These are phyloP conservation scores for Rhizopogon vinicolor DNA, from an alignment of 768 basidiomycete genomes.

Conservation along the genomic window DNA sequence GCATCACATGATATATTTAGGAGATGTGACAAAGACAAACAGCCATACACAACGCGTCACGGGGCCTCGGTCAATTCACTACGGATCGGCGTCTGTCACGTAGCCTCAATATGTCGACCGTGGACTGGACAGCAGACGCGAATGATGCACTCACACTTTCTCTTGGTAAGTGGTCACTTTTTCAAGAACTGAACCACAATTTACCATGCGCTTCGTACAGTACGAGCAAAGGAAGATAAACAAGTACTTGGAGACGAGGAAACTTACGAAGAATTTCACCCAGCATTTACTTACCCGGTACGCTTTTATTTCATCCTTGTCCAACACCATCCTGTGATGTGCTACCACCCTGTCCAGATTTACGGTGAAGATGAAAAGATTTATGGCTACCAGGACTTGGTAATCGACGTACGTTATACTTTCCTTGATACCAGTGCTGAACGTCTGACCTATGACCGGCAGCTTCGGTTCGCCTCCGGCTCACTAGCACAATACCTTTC, in stretches of 20 bases:
- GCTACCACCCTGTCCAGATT: slow-evolving; percentile 45
- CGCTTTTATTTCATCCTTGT: slow-evolving; percentile 14
- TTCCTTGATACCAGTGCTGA: slow-evolving; percentile 1
- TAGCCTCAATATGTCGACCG: slow-evolving; percentile 14
- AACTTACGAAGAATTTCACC: slow-evolving; percentile 67
- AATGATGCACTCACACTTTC: slow-evolving; percentile 74
- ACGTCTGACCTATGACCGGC: neutral
- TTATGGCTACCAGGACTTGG: slow-evolving; percentile 85
- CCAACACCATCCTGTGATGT: neutral
- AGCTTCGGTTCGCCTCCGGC: slow-evolving; percentile 88
- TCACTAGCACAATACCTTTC: slow-evolving; percentile 75
- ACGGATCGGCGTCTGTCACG: neutral
- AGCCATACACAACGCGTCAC: slow-evolving; percentile 24
- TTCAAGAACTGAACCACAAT: neutral
- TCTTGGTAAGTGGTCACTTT: slow-evolving; percentile 45
- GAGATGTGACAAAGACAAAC: slow-evolving; percentile 6
- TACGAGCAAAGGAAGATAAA: slow-evolving; percentile 66
- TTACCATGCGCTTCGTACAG: slow-evolving; percentile 32
- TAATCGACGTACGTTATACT: slow-evolving; percentile 66
- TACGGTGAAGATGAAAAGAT: slow-evolving; percentile 96
- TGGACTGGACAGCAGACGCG: slow-evolving; percentile 75
- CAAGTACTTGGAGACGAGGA: slow-evolving; percentile 52
- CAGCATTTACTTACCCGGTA: slow-evolving; percentile 92
- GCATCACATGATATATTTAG: no score
- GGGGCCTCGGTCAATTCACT: neutral